A percentile compares a stretch with the other conserved stretches of the same genome.
These are phyloP conservation scores for Kazachstania viticola DNA, from an alignment of 805 yeast genomes.

Conservation along the genomic window DNA sequence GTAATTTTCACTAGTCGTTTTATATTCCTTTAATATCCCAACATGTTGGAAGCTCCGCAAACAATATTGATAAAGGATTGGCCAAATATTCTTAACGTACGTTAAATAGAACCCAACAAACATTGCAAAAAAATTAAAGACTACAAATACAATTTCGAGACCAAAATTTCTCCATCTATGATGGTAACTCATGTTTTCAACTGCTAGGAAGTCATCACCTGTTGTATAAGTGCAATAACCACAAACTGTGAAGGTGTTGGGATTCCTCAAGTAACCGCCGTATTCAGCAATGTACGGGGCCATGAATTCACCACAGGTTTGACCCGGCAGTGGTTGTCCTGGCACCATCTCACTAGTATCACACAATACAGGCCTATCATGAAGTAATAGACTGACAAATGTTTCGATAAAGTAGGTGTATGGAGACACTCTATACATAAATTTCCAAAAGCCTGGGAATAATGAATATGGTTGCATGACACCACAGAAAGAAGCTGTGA, in stretches of 20 bases:
- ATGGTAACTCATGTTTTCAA: conserved; percentile 32
- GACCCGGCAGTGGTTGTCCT: conserved; percentile 43
- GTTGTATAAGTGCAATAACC: conserved; percentile 29
- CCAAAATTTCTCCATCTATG: conserved; percentile 55
- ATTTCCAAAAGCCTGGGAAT: conserved; percentile 67
- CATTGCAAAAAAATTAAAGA: conserved; percentile 35
- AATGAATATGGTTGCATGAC: conserved; percentile 28
- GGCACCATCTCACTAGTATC: conserved; percentile 35
- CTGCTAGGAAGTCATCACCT: conserved; percentile 31
- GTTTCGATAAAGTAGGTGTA: conserved; percentile 47
- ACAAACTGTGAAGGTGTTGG: conserved; percentile 33
- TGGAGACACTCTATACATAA: conserved; percentile 58
- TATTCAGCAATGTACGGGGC: conserved; percentile 30
- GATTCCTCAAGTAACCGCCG: conserved; percentile 46
- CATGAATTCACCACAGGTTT: conserved; percentile 50
- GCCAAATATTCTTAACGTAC: conserved; percentile 13
- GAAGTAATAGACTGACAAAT: conserved; percentile 37
- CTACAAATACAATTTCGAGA: conserved; percentile 39
- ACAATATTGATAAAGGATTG: too few species aligned
- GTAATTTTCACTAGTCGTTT: too few species aligned
- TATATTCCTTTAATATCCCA: too few species aligned
- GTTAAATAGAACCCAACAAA: conserved; percentile 15
- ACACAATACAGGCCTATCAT: conserved; percentile 43
- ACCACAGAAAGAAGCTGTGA: conserved; percentile 29
- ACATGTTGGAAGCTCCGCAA: too few species aligned